These are phyloP conservation scores for Pholiota microspora DNA, from an alignment of 768 basidiomycete species.

Conservation along the genomic window DNA sequence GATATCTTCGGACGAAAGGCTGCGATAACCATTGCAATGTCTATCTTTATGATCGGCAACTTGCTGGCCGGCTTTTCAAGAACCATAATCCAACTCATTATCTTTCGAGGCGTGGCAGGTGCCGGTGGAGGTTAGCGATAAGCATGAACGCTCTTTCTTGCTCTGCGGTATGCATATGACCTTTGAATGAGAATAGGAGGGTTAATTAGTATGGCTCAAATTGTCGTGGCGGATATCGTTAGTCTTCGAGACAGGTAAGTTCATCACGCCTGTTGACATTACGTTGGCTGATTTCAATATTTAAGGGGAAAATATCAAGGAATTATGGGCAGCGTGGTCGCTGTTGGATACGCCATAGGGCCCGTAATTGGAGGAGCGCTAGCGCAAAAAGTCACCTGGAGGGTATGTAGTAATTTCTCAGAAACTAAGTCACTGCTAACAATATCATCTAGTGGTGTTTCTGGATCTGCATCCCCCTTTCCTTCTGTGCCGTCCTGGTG, in stretches of 20 bases:
- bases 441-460: conserved; percentile 60
- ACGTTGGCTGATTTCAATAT: neutral
- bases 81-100: conserved; percentile 64
- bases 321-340: conserved; percentile 56
- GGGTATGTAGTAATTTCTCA: conserved; percentile 35
- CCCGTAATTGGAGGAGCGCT: conserved; percentile 68
- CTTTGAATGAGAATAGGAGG: conserved; percentile 35
- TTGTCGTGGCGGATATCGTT: conserved; percentile 72
- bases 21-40: conserved; percentile 54
- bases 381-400: conserved; percentile 61
- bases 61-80: conserved; percentile 65
- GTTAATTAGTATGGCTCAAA: conserved; percentile 67
- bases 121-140: conserved; percentile 53
- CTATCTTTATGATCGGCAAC: conserved; percentile 65
- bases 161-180: neutral
- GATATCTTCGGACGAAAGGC: conserved; percentile 69
- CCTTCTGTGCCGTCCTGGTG: conserved; percentile 49
- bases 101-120: conserved; percentile 67
- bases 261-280: neutral
- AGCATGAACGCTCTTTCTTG: conserved; percentile 1
- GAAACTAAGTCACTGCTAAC: neutral
- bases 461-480: conserved; percentile 68
- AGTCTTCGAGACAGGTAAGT: conserved; percentile 61
- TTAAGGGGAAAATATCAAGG: conserved; percentile 75
- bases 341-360: conserved; percentile 63